Percentiles rank a stretch among this genome's conserved stretches.
Conservation (phyloP, 164 flowering plant species). For the Berberis vulgaris region DNA sequence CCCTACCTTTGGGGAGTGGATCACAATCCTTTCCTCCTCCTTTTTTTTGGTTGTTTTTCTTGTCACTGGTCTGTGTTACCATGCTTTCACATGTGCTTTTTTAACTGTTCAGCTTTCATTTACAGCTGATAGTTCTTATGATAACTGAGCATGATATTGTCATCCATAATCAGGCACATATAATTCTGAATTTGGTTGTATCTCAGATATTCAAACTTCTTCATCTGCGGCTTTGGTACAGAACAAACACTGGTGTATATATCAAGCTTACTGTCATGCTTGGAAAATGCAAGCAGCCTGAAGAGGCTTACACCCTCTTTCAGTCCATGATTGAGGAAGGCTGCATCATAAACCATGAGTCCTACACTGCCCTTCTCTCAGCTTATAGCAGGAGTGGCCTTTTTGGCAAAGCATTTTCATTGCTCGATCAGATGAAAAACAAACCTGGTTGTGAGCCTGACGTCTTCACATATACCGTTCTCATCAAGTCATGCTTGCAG, state of each 20-base stretch:
- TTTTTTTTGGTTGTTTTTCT: too few species aligned
- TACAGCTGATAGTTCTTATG: too few species aligned
- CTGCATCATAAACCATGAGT: conserved; percentile 50
- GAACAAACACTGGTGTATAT: conserved; percentile 63
- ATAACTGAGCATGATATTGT: too few species aligned
- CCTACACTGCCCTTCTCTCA: conserved; percentile 86
- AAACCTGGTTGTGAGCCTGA: conserved; percentile 65
- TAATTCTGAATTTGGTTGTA: not conserved
- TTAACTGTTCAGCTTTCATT: too few species aligned
- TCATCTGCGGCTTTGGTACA: conserved; percentile 89
- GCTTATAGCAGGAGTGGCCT: conserved; percentile 82
- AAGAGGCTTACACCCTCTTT: conserved; percentile 62
- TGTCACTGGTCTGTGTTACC: too few species aligned
- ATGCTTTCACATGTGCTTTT: too few species aligned
- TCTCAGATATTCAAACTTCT: conserved; percentile 82
- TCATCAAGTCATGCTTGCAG: conserved; percentile 84
- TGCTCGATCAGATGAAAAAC: conserved; percentile 76
- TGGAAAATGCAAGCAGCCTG: conserved; percentile 95
- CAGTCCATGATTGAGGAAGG: conserved; percentile 84
- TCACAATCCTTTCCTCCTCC: too few species aligned
- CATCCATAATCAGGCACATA: too few species aligned
- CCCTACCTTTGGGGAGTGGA: too few species aligned
- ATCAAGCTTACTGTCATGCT: conserved; percentile 92
- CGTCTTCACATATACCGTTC: conserved; percentile 73
- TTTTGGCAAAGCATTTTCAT: conserved; percentile 58